Evolutionary conservation across 768 basidiomycete genomes (phyloP).

Genomic region (Clitopilus hobsonii): DNA sequence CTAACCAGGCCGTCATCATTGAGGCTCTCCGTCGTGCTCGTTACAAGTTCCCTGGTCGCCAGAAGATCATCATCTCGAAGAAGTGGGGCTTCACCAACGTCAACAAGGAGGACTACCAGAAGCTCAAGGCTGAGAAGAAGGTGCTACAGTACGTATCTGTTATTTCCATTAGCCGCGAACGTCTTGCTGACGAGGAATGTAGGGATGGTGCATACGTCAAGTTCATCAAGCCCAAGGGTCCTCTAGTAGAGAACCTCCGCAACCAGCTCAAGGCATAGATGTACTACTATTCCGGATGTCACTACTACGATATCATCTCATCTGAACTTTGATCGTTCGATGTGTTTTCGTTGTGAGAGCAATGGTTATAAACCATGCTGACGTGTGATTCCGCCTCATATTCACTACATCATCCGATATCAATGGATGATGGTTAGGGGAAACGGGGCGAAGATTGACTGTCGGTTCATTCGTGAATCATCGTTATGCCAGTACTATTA

Average conservation of each 20-base stretch:
- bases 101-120: slow-evolving; percentile 81
- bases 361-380: slow-evolving; percentile 1
- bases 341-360: slow-evolving; percentile 26
- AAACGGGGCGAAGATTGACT: slow-evolving; percentile 71
- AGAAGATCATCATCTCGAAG: slow-evolving; percentile 95
- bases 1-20: slow-evolving; percentile 82
- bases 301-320: slow-evolving; percentile 7
- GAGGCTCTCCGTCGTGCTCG: slow-evolving; percentile 97
- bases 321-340: neutral
- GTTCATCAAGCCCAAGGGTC: slow-evolving; percentile 87
- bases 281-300: slow-evolving; percentile 5
- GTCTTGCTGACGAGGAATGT: slow-evolving; percentile 6
- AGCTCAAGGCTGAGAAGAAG: slow-evolving; percentile 86
- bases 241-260: slow-evolving; percentile 79
- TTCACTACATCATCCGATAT: slow-evolving; percentile 68
- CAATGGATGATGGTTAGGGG: slow-evolving; percentile 66
- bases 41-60: slow-evolving; percentile 99
- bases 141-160: slow-evolving; percentile 70
- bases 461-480: neutral
- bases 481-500: no score
- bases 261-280: slow-evolving; percentile 72
- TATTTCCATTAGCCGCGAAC: neutral
- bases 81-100: slow-evolving; percentile 99
- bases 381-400: slow-evolving; percentile 42
- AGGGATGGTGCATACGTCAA: slow-evolving; percentile 96